Evolutionary conservation across 345 rosid species (phyloP).

Genomic region (Turritis glabra): DNA sequence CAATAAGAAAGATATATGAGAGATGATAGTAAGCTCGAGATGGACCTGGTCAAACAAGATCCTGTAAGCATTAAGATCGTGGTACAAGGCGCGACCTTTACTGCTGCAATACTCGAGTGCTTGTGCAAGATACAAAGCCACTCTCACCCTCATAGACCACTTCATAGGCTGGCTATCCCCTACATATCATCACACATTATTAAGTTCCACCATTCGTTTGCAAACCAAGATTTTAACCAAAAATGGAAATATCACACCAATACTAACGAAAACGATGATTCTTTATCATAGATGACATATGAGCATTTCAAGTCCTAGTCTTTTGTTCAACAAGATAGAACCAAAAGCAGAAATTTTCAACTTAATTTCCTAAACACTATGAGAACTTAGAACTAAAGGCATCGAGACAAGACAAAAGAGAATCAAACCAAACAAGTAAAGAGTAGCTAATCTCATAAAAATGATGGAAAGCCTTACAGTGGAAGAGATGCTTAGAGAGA

Average conservation of each 20-base stretch:
- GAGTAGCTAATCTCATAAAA: not conserved
- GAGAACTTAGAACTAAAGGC: not conserved
- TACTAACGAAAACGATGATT: not conserved
- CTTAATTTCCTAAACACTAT: not conserved
- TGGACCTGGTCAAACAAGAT: conserved; percentile 76
- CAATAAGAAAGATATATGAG: not conserved
- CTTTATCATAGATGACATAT: not conserved
- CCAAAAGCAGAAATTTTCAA: conserved; percentile 23
- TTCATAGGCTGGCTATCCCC: conserved; percentile 93
- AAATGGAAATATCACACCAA: conserved; percentile 4
- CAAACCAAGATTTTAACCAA: not conserved
- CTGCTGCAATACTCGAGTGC: conserved; percentile 78
- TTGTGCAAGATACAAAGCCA: conserved; percentile 77
- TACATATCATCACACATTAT: conserved; percentile 31
- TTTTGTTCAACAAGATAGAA: not conserved
- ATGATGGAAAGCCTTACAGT: conserved; percentile 46
- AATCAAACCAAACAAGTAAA: conserved; percentile 10
- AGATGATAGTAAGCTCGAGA: conserved; percentile 11
- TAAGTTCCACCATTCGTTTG: not conserved
- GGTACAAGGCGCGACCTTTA: conserved; percentile 79
- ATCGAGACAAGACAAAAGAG: not conserved
- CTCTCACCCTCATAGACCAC: conserved; percentile 90
- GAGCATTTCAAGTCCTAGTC: not conserved
- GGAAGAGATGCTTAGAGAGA: conserved; percentile 87
- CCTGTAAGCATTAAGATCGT: conserved; percentile 85